Percentiles rank a stretch among this genome's conserved stretches.
phyloP scores from a whole-genome alignment of 164 flowering plant genomes.

The Saururus chinensis region DNA sequence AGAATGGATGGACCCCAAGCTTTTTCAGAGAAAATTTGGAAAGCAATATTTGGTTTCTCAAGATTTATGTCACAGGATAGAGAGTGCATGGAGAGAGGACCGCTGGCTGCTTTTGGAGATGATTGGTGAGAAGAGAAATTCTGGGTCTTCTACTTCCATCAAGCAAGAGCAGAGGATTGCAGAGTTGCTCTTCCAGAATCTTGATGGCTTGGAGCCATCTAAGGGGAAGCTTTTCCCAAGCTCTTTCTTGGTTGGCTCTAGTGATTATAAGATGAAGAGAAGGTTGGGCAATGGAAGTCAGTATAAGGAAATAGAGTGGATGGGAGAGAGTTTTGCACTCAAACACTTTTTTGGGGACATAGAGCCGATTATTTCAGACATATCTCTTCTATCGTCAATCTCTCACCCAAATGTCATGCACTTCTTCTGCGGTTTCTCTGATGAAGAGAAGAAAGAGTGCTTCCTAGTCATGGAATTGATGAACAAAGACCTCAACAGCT shows the following conservation, averaged over 20 bases:
- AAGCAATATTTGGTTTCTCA: constrained; percentile 58
- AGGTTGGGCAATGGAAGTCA: constrained; percentile 54
- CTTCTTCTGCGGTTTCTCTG: constrained; percentile 47
- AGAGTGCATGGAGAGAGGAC: constrained; percentile 59
- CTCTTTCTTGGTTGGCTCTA: constrained; percentile 40
- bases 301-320: constrained; percentile 73
- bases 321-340: constrained; percentile 65
- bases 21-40: constrained; percentile 63
- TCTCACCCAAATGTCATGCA: constrained; percentile 61
- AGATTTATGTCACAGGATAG: constrained; percentile 38
- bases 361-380: constrained; percentile 31
- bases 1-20: constrained; percentile 59
- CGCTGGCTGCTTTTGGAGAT: constrained; percentile 43
- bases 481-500: constrained; percentile 42
- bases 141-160: constrained; percentile 7
- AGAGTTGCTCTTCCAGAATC: constrained; percentile 36
- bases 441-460: constrained; percentile 72
- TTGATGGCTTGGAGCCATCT: constrained; percentile 20
- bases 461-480: constrained; percentile 66
- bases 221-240: constrained; percentile 47
- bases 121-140: constrained; percentile 34
- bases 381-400: constrained; percentile 36
- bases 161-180: constrained; percentile 39
- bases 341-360: constrained; percentile 53
- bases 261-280: constrained; percentile 59